Evolutionary conservation across 352 stramenopile genomes (phyloP).

Genomic region (Globisporangium splendens): DNA sequence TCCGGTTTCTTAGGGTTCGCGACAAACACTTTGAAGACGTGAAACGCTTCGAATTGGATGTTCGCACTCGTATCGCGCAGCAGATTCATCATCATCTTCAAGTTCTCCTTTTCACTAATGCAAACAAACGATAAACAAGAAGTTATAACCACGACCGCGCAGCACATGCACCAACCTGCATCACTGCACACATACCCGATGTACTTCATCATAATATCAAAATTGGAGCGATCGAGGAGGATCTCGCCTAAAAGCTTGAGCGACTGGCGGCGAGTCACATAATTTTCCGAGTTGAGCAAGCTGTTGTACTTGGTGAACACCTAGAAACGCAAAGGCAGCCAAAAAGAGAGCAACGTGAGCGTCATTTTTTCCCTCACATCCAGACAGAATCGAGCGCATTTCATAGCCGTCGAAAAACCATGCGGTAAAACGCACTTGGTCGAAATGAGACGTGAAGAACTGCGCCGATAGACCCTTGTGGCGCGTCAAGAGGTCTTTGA

Average conservation of each 20-base stretch:
- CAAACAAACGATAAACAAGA: not conserved
- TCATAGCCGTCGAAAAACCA: no score
- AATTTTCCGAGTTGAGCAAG: constrained; percentile 91
- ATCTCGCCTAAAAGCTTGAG: constrained; percentile 98
- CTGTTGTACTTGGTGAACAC: constrained; percentile 88
- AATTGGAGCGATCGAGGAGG: constrained; percentile 96
- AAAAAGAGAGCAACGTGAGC: no score
- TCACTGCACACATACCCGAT: constrained; percentile 64
- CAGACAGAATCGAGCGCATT: no score
- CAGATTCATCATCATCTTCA: constrained; percentile 98
- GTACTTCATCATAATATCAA: constrained; percentile 98
- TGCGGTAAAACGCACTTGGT: constrained; percentile 34
- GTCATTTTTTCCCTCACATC: no score
- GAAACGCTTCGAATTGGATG: constrained; percentile 98
- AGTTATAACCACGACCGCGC: not conserved
- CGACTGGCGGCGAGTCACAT: constrained; percentile 95
- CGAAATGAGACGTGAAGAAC: constrained; percentile 83
- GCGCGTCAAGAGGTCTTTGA: constrained; percentile 87
- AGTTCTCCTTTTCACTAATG: constrained; percentile 87
- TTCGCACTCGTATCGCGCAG: constrained; percentile 95
- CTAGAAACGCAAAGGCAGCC: constrained; percentile 10
- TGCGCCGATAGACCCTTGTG: constrained; percentile 83
- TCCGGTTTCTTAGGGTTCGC: constrained; percentile 98
- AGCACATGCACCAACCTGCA: no score
- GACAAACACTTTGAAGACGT: constrained; percentile 99